A percentile compares a stretch with the other conserved stretches of the same genome.
phyloP scores from a whole-genome alignment of 202 grass and related monocot species.

The Digitaria exilis region DNA sequence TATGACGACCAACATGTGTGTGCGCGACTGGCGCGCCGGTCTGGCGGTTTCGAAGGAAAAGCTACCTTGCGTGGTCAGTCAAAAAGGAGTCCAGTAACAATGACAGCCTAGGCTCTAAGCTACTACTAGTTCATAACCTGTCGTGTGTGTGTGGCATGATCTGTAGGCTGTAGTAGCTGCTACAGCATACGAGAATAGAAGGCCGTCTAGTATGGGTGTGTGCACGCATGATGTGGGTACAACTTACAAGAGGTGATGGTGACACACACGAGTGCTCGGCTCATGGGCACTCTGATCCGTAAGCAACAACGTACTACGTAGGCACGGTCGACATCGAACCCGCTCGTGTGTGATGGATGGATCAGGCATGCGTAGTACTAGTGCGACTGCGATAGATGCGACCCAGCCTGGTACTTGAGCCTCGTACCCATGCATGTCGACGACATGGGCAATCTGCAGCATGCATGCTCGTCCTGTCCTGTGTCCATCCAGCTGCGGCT shows the following conservation, averaged over 20 bases:
- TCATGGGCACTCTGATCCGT: not conserved
- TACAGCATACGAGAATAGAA: not conserved
- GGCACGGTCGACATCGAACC: not conserved
- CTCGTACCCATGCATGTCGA: not conserved
- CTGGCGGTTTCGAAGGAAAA: not conserved
- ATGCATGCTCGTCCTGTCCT: not conserved
- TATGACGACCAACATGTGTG: no score
- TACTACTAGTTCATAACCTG: not conserved
- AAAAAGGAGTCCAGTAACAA: not conserved
- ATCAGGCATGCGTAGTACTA: no score
- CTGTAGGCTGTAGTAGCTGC: not conserved
- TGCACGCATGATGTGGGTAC: not conserved
- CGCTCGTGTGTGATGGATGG: not conserved
- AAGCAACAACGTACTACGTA: not conserved
- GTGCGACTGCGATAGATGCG: not conserved
- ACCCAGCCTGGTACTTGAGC: not conserved
- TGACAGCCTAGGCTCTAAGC: constrained; percentile 9
- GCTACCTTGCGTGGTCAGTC: not conserved
- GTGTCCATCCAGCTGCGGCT: not conserved
- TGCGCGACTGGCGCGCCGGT: no score
- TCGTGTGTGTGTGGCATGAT: not conserved
- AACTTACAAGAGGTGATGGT: not conserved
- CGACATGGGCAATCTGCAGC: not conserved
- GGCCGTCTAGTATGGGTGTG: not conserved
- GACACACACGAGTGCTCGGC: not conserved